phyloP scores from a whole-genome alignment of 306 rosid species.

The Prunus mongolica region DNA sequence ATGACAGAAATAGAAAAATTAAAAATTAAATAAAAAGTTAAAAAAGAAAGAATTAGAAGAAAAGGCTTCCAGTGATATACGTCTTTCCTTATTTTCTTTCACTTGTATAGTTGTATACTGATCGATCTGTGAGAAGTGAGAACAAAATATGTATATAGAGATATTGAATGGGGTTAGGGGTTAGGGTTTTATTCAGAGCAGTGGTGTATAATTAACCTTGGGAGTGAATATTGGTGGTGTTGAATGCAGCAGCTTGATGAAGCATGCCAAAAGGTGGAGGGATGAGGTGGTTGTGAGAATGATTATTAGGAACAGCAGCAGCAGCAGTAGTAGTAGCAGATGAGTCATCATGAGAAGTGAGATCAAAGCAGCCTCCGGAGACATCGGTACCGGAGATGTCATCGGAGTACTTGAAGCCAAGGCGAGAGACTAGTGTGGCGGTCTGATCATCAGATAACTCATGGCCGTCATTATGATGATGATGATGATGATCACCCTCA shows the following conservation, averaged over 20 bases:
- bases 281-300: slow-evolving; percentile 43
- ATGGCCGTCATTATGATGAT: slow-evolving; percentile 4
- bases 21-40: too few species aligned
- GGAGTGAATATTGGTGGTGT: slow-evolving; percentile 20
- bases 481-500: slow-evolving; percentile 12
- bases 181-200: neutral
- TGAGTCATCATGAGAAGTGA: slow-evolving; percentile 24
- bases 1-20: too few species aligned
- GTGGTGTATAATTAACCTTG: slow-evolving; percentile 7
- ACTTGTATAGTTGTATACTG: too few species aligned
- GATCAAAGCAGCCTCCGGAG: slow-evolving; percentile 53
- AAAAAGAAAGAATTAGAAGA: too few species aligned
- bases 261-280: slow-evolving; percentile 55
- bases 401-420: slow-evolving; percentile 44
- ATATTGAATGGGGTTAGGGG: neutral
- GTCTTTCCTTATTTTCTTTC: too few species aligned
- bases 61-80: too few species aligned
- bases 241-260: slow-evolving; percentile 25
- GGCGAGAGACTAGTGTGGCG: slow-evolving; percentile 29
- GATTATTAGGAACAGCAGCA: neutral
- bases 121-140: neutral
- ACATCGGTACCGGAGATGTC: slow-evolving; percentile 51
- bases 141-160: neutral
- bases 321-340: neutral
- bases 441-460: slow-evolving; percentile 29